Conservation (phyloP, 2,329 filamentous ascomycete genomes). For the Cytospora piceicola region DNA sequence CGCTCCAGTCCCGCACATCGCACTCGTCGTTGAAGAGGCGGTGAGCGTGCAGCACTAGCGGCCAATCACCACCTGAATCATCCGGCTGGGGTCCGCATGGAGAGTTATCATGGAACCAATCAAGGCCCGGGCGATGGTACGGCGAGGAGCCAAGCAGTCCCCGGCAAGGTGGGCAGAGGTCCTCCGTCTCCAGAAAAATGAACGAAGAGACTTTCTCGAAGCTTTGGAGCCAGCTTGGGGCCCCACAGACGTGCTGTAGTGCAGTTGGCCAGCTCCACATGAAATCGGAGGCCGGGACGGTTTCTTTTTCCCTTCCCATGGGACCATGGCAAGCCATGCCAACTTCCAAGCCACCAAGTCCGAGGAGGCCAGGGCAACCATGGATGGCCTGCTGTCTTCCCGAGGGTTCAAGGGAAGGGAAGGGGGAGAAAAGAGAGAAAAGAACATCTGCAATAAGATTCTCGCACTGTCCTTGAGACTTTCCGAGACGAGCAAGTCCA, state of each 20-base stretch:
- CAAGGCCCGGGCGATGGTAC: constrained; percentile 16
- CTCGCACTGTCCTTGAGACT: constrained; percentile 26
- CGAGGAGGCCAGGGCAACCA: neutral
- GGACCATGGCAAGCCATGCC: constrained; percentile 2
- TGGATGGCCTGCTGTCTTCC: neutral
- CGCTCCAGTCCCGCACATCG: constrained; percentile 29
- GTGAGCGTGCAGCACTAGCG: constrained; percentile 35
- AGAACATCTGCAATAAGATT: constrained; percentile 3
- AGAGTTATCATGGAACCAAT: constrained; percentile 22
- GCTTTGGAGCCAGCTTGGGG: constrained; percentile 10
- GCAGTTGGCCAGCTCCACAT: constrained; percentile 12
- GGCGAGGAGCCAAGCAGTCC: constrained; percentile 12
- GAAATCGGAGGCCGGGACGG: constrained; percentile 25
- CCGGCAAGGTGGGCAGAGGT: constrained; percentile 11
- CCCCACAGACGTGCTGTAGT: constrained; percentile 3
- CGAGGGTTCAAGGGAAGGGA: neutral
- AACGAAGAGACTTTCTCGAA: constrained; percentile 23
- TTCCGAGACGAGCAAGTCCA: constrained; percentile 6
- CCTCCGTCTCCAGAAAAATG: constrained; percentile 15
- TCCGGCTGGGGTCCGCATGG: constrained; percentile 15
- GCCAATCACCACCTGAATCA: constrained; percentile 27
- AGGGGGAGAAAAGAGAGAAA: neutral
- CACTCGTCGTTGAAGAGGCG: constrained; percentile 37
- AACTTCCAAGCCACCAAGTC: constrained; percentile 21
- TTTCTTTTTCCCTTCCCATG: neutral